Percentiles rank a stretch among this genome's conserved stretches.
Conservation (phyloP, 2,329 filamentous ascomycete genomes). For the Verruconis gallopava region DNA sequence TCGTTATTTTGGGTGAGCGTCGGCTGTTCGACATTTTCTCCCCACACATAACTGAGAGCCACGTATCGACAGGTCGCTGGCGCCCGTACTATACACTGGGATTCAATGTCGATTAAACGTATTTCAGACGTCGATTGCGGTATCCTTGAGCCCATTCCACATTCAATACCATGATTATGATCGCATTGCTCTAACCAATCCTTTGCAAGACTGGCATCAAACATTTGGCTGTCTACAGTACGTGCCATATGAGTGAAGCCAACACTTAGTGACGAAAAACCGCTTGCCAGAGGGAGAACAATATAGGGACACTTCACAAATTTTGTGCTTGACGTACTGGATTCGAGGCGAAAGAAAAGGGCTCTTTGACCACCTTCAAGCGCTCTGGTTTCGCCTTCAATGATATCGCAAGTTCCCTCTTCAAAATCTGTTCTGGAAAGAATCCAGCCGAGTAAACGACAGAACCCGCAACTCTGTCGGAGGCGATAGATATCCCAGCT, state of each 20-base stretch:
- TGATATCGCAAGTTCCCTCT: neutral
- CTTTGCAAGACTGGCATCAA: neutral
- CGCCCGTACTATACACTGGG: constrained; percentile 1
- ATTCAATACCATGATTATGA: constrained; percentile 1
- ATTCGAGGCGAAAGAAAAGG: neutral
- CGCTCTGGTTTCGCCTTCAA: neutral
- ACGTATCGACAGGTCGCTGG: neutral
- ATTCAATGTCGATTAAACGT: constrained; percentile 6
- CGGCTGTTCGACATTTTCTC: constrained; percentile 4
- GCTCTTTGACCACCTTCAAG: neutral
- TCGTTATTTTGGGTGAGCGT: neutral
- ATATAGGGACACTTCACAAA: neutral
- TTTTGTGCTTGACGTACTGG: neutral
- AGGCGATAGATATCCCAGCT: neutral
- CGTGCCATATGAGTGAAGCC: neutral
- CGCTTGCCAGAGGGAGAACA: neutral
- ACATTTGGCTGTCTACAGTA: neutral
- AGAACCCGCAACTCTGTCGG: neutral
- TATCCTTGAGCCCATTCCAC: neutral
- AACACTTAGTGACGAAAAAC: neutral
- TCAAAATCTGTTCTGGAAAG: neutral
- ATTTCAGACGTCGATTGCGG: neutral
- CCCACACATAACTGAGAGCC: constrained; percentile 11
- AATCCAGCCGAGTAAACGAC: neutral
- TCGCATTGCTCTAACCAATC: neutral